phyloP scores from a whole-genome alignment of 2,329 filamentous ascomycete species.

The Trichoderma sp. region DNA sequence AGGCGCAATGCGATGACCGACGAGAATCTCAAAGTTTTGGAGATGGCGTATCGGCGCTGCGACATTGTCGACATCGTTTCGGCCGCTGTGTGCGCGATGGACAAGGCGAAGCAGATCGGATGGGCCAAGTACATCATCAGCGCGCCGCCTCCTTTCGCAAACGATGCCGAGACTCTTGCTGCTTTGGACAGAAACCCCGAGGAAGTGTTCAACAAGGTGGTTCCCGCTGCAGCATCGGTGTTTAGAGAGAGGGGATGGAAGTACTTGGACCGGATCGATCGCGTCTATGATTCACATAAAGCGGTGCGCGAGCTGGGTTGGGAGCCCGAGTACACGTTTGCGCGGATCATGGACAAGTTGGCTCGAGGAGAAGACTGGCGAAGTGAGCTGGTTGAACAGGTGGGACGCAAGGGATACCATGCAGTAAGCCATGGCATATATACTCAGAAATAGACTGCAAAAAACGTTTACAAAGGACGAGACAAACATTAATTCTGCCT shows the following conservation, averaged over 20 bases:
- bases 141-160: conserved; percentile 46
- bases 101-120: conserved; percentile 37
- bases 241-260: conserved; percentile 43
- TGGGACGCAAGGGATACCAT: conserved; percentile 52
- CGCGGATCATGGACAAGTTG: conserved; percentile 41
- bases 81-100: conserved; percentile 46
- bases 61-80: conserved; percentile 50
- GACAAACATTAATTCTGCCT: too few species aligned
- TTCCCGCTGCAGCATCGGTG: conserved; percentile 37
- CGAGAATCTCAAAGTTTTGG: conserved; percentile 53
- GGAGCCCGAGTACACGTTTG: conserved; percentile 48
- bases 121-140: conserved; percentile 50
- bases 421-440: conserved; percentile 48
- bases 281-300: conserved; percentile 50
- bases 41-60: conserved; percentile 49
- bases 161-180: conserved; percentile 38
- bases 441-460: conserved; percentile 37
- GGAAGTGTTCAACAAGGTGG: conserved; percentile 36
- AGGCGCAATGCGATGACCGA: conserved; percentile 42
- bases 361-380: conserved; percentile 42
- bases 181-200: conserved; percentile 41
- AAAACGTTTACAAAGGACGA: too few species aligned
- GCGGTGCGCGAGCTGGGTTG: conserved; percentile 48
- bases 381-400: conserved; percentile 44
- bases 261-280: conserved; percentile 45